These are phyloP conservation scores for Hypholoma fasciculare DNA, from an alignment of 768 basidiomycete species.

Conservation along the genomic window DNA sequence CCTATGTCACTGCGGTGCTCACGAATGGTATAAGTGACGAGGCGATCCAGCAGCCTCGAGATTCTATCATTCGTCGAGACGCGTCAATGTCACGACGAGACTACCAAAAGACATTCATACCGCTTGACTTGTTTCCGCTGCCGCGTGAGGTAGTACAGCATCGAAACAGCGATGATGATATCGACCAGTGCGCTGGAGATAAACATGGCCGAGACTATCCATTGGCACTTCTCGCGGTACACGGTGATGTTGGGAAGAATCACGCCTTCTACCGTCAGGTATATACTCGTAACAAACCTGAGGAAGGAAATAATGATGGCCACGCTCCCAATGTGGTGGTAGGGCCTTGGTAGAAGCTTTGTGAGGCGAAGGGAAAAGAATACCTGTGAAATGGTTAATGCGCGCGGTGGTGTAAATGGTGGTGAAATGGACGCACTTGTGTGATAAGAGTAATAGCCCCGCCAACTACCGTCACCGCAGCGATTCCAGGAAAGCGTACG, in stretches of 20 bases:
- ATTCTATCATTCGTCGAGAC: slow-evolving; percentile 11
- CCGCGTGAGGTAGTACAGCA: slow-evolving; percentile 31
- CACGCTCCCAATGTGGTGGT: slow-evolving; percentile 23
- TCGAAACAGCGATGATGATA: slow-evolving; percentile 27
- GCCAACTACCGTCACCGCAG: slow-evolving; percentile 24
- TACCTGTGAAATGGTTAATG: slow-evolving; percentile 13
- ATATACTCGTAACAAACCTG: slow-evolving; percentile 28
- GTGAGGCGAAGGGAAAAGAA: slow-evolving; percentile 33
- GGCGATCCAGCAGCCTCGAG: slow-evolving; percentile 24
- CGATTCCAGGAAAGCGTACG: slow-evolving; percentile 19
- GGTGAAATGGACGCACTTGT: slow-evolving; percentile 22
- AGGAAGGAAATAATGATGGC: slow-evolving; percentile 24
- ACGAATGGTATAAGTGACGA: slow-evolving; percentile 30
- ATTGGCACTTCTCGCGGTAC: slow-evolving; percentile 24
- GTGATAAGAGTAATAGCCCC: slow-evolving; percentile 28
- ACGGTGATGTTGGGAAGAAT: slow-evolving; percentile 15
- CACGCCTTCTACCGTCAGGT: slow-evolving; percentile 23
- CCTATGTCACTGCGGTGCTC: slow-evolving; percentile 5
- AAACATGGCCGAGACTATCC: slow-evolving; percentile 32
- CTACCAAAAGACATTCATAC: not conserved
- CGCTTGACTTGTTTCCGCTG: slow-evolving; percentile 16
- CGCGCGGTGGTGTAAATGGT: not conserved
- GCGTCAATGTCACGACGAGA: not conserved
- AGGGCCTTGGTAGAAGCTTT: slow-evolving; percentile 26
- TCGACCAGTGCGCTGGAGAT: slow-evolving; percentile 28